Evolutionary conservation across 441 rosid species (phyloP).

Genomic region (Gossypium davidsonii): DNA sequence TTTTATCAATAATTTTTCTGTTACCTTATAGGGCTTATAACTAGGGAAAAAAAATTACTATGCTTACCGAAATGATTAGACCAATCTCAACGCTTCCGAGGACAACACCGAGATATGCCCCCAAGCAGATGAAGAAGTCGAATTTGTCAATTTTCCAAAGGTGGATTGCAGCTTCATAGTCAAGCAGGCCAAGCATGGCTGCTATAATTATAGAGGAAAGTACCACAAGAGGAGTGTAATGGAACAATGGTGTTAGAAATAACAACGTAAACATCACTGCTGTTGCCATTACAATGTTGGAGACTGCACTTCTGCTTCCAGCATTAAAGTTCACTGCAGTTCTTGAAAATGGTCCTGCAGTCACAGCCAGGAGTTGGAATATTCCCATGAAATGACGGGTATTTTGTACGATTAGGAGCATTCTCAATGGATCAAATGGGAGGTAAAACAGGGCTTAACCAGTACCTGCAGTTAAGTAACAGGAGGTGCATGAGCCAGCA

Average conservation of each 20-base stretch:
- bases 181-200: conserved; percentile 50
- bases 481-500: conserved; percentile 54
- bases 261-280: conserved; percentile 43
- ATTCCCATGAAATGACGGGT: not conserved
- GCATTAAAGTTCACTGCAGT: conserved; percentile 54
- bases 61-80: conserved; percentile 34
- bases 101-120: conserved; percentile 41
- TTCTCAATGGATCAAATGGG: not conserved
- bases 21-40: not conserved
- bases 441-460: not conserved
- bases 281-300: conserved; percentile 50
- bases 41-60: not conserved
- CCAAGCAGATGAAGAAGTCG: conserved; percentile 43
- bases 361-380: not conserved
- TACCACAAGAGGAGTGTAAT: conserved; percentile 50
- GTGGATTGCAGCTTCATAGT: conserved; percentile 44
- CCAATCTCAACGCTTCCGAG: conserved; percentile 48
- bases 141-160: conserved; percentile 49
- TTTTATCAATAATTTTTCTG: not conserved
- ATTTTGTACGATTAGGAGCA: not conserved
- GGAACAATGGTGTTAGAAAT: conserved; percentile 47
- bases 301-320: conserved; percentile 44
- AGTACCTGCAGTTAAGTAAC: conserved; percentile 48
- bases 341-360: conserved; percentile 50
- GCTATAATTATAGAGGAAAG: conserved; percentile 42